Conservation (phyloP, 2,329 filamentous ascomycete species). For the Ramularia endophylla region DNA sequence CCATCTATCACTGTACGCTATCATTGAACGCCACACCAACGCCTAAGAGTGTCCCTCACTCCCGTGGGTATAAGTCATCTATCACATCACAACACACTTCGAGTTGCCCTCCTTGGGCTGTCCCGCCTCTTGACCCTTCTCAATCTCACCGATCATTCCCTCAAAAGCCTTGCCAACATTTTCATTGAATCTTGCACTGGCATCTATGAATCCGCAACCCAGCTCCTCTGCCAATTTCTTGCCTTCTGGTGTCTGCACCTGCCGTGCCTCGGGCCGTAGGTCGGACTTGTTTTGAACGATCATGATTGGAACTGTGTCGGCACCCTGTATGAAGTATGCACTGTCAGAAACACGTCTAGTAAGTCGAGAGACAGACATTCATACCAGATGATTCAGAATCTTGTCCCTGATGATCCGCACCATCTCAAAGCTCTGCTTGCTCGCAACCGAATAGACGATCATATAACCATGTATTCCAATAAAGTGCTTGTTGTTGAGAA, state of each 20-base stretch:
- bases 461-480: constrained; percentile 99
- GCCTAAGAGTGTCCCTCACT: too few species aligned
- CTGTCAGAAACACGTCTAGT: not conserved
- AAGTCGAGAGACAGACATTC: constrained; percentile 29
- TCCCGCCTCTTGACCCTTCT: constrained; percentile 80
- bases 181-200: constrained; percentile 87
- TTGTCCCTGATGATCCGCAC: constrained; percentile 93
- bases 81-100: constrained; percentile 80
- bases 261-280: constrained; percentile 83
- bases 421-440: constrained; percentile 94
- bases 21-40: too few species aligned
- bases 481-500: constrained; percentile 96
- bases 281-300: constrained; percentile 98
- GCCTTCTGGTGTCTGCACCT: constrained; percentile 81
- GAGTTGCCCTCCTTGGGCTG: constrained; percentile 71
- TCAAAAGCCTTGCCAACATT: constrained; percentile 93
- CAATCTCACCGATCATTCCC: constrained; percentile 87
- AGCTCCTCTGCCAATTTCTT: constrained; percentile 79
- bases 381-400: constrained; percentile 89
- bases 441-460: constrained; percentile 96
- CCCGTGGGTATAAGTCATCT: too few species aligned
- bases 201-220: constrained; percentile 90
- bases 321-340: constrained; percentile 55
- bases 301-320: constrained; percentile 86
- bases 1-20: too few species aligned